Evolutionary conservation across 805 yeast genomes (phyloP).

Genomic region (Suhomyces sp.): DNA sequence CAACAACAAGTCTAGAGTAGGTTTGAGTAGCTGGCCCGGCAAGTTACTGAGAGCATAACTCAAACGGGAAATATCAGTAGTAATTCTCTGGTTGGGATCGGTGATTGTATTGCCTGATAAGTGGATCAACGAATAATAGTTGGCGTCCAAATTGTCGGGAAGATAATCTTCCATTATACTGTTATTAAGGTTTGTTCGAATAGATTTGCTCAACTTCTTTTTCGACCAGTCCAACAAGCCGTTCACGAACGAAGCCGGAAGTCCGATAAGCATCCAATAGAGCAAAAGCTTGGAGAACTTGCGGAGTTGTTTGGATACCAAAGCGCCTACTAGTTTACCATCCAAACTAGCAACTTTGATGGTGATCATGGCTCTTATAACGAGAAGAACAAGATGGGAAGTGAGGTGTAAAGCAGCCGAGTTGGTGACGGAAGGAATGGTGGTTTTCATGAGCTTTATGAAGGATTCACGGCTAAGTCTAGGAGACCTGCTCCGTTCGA

Average conservation of each 20-base stretch:
- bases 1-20: constrained; percentile 71
- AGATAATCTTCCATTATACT: constrained; percentile 67
- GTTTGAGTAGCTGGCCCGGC: constrained; percentile 82
- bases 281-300: constrained; percentile 60
- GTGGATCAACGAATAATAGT: constrained; percentile 70
- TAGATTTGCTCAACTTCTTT: constrained; percentile 51
- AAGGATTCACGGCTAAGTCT: constrained; percentile 31
- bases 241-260: constrained; percentile 82
- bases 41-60: constrained; percentile 67
- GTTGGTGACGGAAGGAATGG: constrained; percentile 30
- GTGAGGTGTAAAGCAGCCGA: constrained; percentile 36
- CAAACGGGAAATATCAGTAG: constrained; percentile 75
- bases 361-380: constrained; percentile 68
- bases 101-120: constrained; percentile 48
- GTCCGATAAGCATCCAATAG: constrained; percentile 79
- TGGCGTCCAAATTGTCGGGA: constrained; percentile 65
- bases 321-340: constrained; percentile 77
- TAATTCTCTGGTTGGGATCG: constrained; percentile 81
- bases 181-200: constrained; percentile 63
- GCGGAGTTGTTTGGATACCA: constrained; percentile 67
- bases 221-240: constrained; percentile 64
- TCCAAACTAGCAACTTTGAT: constrained; percentile 83
- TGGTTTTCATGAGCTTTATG: constrained; percentile 28
- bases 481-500: constrained; percentile 15
- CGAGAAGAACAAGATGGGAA: constrained; percentile 57